Percentiles rank a stretch among this genome's conserved stretches.
Conservation (phyloP, 2,329 filamentous ascomycete genomes). For the Pyrenophora graminea region DNA sequence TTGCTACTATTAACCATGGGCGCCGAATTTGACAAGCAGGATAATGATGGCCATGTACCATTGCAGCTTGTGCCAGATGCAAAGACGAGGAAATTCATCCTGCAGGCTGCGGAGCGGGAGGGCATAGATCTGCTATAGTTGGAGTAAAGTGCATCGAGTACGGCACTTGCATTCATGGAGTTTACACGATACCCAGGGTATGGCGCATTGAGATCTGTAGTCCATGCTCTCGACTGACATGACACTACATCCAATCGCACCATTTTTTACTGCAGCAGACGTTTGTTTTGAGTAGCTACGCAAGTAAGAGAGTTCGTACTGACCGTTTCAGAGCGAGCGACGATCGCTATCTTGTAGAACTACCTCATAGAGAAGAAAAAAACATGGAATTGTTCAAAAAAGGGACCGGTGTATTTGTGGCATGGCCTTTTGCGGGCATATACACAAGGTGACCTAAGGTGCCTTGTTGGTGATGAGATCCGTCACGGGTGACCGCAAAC, state of each 20-base stretch:
- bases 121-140: slow-evolving; percentile 66
- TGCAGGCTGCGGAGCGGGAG: slow-evolving; percentile 79
- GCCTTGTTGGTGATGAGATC: background rate
- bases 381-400: too few species aligned
- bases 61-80: slow-evolving; percentile 84
- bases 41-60: slow-evolving; percentile 70
- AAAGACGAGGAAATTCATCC: slow-evolving; percentile 79
- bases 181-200: slow-evolving; percentile 19
- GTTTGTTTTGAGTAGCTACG: too few species aligned
- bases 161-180: slow-evolving; percentile 9
- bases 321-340: background rate
- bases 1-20: slow-evolving; percentile 81
- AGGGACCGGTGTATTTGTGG: too few species aligned
- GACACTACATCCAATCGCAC: too few species aligned
- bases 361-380: too few species aligned
- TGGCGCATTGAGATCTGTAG: background rate
- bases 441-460: background rate
- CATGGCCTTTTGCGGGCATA: too few species aligned
- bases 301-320: background rate
- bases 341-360: too few species aligned
- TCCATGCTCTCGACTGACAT: background rate
- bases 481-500: background rate
- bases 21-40: slow-evolving; percentile 78
- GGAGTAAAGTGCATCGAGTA: background rate
- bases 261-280: too few species aligned